phyloP scores from a whole-genome alignment of 225 moss, liverwort and hornwort species.

The Pseudisothecium myosuroides region DNA sequence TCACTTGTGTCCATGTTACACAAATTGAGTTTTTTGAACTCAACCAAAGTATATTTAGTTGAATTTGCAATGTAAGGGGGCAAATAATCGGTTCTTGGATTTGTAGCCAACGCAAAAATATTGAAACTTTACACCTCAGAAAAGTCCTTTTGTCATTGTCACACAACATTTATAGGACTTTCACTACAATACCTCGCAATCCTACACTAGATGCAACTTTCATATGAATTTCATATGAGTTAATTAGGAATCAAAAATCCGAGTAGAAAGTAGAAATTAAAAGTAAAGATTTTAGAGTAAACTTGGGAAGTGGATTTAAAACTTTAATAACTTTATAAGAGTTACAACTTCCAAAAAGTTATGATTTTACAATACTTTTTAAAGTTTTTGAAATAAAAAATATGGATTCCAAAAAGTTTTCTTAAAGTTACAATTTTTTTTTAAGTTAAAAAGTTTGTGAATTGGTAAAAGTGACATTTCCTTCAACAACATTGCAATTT shows the following conservation, averaged over 20 bases:
- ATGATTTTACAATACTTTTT: neutral
- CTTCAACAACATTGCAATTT: accelerated
- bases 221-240: neutral
- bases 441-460: neutral
- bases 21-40: neutral
- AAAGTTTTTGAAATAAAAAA: neutral
- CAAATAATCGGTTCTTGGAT: too few relatives aligned
- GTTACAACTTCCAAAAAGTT: neutral
- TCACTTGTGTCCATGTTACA: accelerated
- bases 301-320: too few relatives aligned
- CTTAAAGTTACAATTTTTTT: neutral
- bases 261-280: too few relatives aligned
- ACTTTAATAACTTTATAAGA: accelerated
- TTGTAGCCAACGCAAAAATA: neutral
- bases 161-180: neutral
- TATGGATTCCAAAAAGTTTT: accelerated
- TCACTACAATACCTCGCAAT: accelerated
- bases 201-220: accelerated
- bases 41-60: neutral
- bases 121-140: neutral
- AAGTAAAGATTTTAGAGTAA: too few relatives aligned
- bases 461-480: neutral
- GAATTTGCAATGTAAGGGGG: accelerated
- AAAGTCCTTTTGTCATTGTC: accelerated
- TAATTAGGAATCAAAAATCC: too few relatives aligned